Evolutionary conservation across 768 basidiomycete species (phyloP), one percentile per base, ranked within the genome.

Genomic region (Boletus rubroflammeus): DNA sequence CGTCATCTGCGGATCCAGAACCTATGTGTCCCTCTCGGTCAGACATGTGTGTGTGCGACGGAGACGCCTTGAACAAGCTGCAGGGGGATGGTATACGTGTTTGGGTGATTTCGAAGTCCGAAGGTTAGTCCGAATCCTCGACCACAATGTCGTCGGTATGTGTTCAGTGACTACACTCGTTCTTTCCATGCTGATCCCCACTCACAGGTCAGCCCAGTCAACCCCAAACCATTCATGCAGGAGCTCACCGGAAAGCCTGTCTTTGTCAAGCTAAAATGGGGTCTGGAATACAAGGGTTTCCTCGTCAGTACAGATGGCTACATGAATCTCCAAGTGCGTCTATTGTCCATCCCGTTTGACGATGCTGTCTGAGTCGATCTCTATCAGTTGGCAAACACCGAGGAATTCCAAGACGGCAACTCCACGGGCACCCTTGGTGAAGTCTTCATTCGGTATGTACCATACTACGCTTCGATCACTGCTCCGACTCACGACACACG

Each of bases 161-260:
- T 10, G 39, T n/a, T 13, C 23, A n/a, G 17, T 32, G 25, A 34
- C 14, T 46, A 2, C 8, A 2, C 21, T 35, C 32, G 10, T 14
- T 38, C 43, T 48, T 40, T 51, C 47, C 53, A 36, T 40, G 51
- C 45, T 65, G 42, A 60, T 50, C 36, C 15, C 5, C n/a, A 35
- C 61, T 23, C 34, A 15, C 69, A 90, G 87, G 86, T 90, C 67
- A 84, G 85, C 65, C 95, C 95, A 61, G 93, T 98, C 66, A 99
- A 99, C 75, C 97, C 97, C 21, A 98, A 98, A 76, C 97, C 97
- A 6, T 98, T 98, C 78, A 81, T 99, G 66, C 94, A 98, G 76
- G 95, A 97, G 71, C 85, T 98, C 62, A 98, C 97, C 26, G 97
- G 97, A 59, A 98, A 99, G 78, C 87, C 89, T 36, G 92, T 98